These are phyloP conservation scores for Penicillium argentinense DNA, from an alignment of 495 filamentous ascomycete genomes.

Conservation along the genomic window DNA sequence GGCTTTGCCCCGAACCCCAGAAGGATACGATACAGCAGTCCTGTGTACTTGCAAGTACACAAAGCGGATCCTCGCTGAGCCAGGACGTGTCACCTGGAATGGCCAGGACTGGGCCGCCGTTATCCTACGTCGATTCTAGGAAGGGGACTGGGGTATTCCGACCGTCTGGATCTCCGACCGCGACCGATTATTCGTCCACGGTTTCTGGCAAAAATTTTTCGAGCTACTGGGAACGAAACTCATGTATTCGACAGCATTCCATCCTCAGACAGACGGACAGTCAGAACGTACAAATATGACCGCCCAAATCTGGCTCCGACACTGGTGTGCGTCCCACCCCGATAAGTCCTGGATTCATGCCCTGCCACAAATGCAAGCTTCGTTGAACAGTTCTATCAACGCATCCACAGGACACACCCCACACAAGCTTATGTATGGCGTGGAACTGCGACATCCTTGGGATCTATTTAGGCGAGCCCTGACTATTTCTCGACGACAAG, in stretches of 20 bases:
- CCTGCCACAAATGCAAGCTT: not conserved
- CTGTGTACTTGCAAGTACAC: not conserved
- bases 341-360: not conserved
- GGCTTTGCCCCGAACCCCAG: not conserved
- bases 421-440: not conserved
- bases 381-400: not conserved
- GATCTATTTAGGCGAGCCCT: not conserved
- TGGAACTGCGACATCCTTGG: not conserved
- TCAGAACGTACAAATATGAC: not conserved
- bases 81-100: not conserved
- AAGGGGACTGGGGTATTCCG: not conserved
- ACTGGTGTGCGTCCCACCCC: not conserved
- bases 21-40: not conserved
- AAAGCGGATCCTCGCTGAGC: not conserved
- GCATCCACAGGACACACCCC: not conserved
- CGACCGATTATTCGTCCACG: not conserved
- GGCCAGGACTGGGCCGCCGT: not conserved
- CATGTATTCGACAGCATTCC: not conserved
- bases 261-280: not conserved
- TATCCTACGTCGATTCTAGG: no score
- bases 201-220: not conserved
- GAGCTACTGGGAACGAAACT: not conserved
- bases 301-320: not conserved
- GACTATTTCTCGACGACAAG: no score
- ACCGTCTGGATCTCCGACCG: not conserved